These are phyloP conservation scores for Phyllosticta citriasiana DNA, from an alignment of 2,329 filamentous ascomycete genomes.

Conservation along the genomic window DNA sequence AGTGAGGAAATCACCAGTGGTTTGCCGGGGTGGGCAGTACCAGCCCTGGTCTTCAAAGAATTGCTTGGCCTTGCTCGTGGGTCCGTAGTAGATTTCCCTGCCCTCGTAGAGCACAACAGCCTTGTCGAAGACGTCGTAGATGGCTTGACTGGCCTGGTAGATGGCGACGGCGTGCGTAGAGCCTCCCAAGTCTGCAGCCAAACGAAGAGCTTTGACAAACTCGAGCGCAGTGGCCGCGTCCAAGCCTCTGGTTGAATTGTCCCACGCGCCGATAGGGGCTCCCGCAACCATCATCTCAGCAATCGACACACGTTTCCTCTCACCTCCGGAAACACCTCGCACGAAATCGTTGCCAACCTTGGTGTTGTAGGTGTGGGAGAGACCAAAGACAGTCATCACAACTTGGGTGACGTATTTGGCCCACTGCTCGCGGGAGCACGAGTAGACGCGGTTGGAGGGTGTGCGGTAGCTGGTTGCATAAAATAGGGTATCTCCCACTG, in stretches of 20 bases:
- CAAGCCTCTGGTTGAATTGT: slow-evolving; percentile 34
- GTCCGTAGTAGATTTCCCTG: slow-evolving; percentile 66
- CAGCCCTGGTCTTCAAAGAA: slow-evolving; percentile 64
- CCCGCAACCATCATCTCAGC: slow-evolving; percentile 41
- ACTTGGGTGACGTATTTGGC: slow-evolving; percentile 39
- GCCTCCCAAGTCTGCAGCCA: slow-evolving; percentile 40
- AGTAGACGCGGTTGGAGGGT: slow-evolving; percentile 31
- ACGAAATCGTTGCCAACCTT: slow-evolving; percentile 50
- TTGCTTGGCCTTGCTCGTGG: slow-evolving; percentile 45
- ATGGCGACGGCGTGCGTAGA: slow-evolving; percentile 47
- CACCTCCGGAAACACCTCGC: slow-evolving; percentile 52
- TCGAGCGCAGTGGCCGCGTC: slow-evolving; percentile 43
- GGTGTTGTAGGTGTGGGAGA: slow-evolving; percentile 46
- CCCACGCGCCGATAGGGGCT: slow-evolving; percentile 33
- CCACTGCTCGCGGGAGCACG: slow-evolving; percentile 31
- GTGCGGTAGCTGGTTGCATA: slow-evolving; percentile 46
- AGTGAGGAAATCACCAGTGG: slow-evolving; percentile 65
- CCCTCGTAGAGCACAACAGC: slow-evolving; percentile 66
- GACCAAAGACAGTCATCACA: slow-evolving; percentile 44
- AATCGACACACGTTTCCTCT: slow-evolving; percentile 45
- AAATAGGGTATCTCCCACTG: slow-evolving; percentile 46
- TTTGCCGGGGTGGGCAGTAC: slow-evolving; percentile 56
- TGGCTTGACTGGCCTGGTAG: slow-evolving; percentile 41
- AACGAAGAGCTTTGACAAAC: slow-evolving; percentile 44
- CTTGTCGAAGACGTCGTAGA: slow-evolving; percentile 63